phyloP scores from a whole-genome alignment of 2,329 filamentous ascomycete genomes.

The Thielaviopsis punctulata region DNA sequence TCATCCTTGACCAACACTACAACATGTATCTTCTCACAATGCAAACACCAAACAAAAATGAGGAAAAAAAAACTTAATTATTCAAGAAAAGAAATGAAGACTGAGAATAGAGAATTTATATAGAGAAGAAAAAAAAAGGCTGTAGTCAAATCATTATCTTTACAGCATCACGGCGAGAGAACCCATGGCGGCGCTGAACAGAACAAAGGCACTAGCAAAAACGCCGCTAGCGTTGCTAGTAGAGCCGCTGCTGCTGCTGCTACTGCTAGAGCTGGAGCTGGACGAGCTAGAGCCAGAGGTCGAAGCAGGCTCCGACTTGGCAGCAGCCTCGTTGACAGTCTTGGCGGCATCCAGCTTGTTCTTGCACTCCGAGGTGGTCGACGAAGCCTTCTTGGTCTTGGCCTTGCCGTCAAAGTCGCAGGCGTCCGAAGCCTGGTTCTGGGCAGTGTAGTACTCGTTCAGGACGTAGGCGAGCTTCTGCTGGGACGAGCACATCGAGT shows the following conservation, averaged over 20 bases:
- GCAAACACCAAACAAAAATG: not conserved
- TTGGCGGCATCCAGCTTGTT: slow-evolving; percentile 45
- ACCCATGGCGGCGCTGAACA: slow-evolving; percentile 1
- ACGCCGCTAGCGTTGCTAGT: slow-evolving; percentile 3
- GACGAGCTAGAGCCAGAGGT: slow-evolving; percentile 1
- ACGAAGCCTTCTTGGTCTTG: slow-evolving; percentile 30
- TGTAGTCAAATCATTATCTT: not conserved
- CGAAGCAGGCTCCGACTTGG: slow-evolving; percentile 16
- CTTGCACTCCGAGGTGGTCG: slow-evolving; percentile 36
- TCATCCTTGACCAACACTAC: no score
- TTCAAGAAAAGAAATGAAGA: not conserved
- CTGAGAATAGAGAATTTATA: no score
- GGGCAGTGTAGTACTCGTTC: slow-evolving; percentile 51
- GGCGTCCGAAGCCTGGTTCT: slow-evolving; percentile 36
- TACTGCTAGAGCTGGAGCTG: not conserved
- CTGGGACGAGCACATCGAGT: slow-evolving; percentile 55
- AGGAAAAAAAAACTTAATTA: not conserved
- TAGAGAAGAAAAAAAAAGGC: not conserved
- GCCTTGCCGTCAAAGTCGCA: slow-evolving; percentile 60
- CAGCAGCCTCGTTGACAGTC: slow-evolving; percentile 30
- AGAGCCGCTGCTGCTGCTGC: not conserved
- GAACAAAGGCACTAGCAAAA: slow-evolving; percentile 3
- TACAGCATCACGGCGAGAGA: slow-evolving; percentile 7
- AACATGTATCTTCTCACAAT: no score
- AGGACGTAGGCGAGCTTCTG: slow-evolving; percentile 60